Evolutionary conservation across 179 eudicot species (phyloP).

Genomic region (Actinidia chinensis): DNA sequence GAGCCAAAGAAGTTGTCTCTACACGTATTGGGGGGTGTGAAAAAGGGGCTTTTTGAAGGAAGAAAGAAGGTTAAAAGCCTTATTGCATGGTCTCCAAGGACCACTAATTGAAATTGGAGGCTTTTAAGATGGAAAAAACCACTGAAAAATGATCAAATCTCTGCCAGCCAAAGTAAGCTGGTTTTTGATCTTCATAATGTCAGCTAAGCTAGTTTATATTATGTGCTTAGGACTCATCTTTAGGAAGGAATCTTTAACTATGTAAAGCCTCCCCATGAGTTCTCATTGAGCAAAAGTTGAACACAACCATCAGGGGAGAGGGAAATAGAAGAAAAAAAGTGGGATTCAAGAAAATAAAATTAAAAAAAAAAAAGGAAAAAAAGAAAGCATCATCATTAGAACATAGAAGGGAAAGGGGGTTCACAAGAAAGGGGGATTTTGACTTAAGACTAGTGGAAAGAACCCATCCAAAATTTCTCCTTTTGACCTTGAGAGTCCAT

Average conservation of each 20-base stretch:
- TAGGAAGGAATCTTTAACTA: slow-evolving; percentile 33
- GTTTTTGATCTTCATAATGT: slow-evolving; percentile 17
- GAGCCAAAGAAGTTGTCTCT: neutral
- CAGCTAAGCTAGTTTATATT: slow-evolving; percentile 23
- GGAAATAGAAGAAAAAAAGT: neutral
- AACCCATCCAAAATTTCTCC: slow-evolving; percentile 6
- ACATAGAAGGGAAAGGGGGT: slow-evolving; percentile 23
- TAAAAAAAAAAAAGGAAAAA: neutral
- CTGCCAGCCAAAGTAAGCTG: slow-evolving; percentile 33
- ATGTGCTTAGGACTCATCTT: slow-evolving; percentile 24
- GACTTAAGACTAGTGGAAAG: slow-evolving; percentile 15
- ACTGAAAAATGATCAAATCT: slow-evolving; percentile 15
- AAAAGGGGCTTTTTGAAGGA: slow-evolving; percentile 27
- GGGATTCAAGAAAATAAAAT: neutral
- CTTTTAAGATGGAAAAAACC: slow-evolving; percentile 3
- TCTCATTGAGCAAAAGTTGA: slow-evolving; percentile 19
- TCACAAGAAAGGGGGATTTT: slow-evolving; percentile 8
- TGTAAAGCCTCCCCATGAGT: slow-evolving; percentile 7
- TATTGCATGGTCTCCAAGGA: slow-evolving; percentile 47
- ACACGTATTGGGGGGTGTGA: neutral
- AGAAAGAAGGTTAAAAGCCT: slow-evolving; percentile 12
- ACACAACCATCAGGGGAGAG: slow-evolving; percentile 14
- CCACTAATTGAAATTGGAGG: slow-evolving; percentile 25
- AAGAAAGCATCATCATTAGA: slow-evolving; percentile 22
- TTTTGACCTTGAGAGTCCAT: slow-evolving; percentile 15